Percentiles rank a stretch among this genome's conserved stretches.
These are phyloP conservation scores for Ophiorrhiza pumila DNA, from an alignment of 257 asterid species.

Conservation along the genomic window DNA sequence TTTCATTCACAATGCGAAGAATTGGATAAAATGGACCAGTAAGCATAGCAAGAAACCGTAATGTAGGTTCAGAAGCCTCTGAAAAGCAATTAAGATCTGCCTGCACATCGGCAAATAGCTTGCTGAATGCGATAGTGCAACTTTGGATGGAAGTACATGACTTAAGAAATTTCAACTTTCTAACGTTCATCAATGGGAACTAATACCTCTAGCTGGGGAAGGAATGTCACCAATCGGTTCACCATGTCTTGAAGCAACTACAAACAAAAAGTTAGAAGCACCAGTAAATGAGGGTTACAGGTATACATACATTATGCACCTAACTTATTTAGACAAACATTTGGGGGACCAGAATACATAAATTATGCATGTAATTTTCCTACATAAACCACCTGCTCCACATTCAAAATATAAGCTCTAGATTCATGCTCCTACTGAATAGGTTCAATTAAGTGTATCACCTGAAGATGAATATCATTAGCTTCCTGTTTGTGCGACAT, in stretches of 20 bases:
- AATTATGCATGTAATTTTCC: not conserved
- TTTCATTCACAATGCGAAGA: slow-evolving; percentile 76
- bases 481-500: slow-evolving; percentile 78
- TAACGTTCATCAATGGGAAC: slow-evolving; percentile 15
- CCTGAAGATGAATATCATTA: slow-evolving; percentile 87
- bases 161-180: slow-evolving; percentile 19
- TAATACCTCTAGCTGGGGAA: slow-evolving; percentile 92
- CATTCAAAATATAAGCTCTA: slow-evolving; percentile 2
- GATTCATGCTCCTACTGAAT: not conserved
- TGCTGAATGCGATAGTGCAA: slow-evolving; percentile 25
- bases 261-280: slow-evolving; percentile 39
- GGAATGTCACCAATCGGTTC: slow-evolving; percentile 71
- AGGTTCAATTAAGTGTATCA: slow-evolving; percentile 29
- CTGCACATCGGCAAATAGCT: slow-evolving; percentile 43
- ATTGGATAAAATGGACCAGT: slow-evolving; percentile 91
- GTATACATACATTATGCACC: not conserved
- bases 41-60: slow-evolving; percentile 91
- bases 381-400: not conserved
- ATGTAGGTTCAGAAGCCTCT: slow-evolving; percentile 76
- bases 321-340: too few species aligned
- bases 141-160: slow-evolving; percentile 15
- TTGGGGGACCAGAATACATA: too few species aligned
- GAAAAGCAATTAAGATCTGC: slow-evolving; percentile 78
- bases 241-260: slow-evolving; percentile 92
- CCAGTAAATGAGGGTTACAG: slow-evolving; percentile 9